These are phyloP conservation scores for Guyanaporus albipodus DNA, from an alignment of 768 basidiomycete genomes.

Conservation along the genomic window DNA sequence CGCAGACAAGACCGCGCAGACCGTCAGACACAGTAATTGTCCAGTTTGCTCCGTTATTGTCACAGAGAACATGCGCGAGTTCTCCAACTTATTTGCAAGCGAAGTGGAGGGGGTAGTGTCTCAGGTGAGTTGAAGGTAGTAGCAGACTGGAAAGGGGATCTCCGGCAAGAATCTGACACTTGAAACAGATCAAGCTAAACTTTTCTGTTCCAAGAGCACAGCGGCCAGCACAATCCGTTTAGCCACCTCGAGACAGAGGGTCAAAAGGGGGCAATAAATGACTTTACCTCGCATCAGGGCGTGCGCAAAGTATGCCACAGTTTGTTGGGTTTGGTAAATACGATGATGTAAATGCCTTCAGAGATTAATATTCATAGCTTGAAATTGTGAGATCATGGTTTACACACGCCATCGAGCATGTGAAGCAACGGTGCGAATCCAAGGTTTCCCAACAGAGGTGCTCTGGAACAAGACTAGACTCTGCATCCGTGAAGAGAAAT, in stretches of 20 bases:
- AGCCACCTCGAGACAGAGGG: background rate
- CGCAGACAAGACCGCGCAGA: background rate
- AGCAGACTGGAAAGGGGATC: background rate
- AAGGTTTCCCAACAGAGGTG: background rate
- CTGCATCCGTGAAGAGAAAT: background rate
- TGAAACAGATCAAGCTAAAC: constrained; percentile 3
- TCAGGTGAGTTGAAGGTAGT: constrained; percentile 1
- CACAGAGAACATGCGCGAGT: constrained; percentile 12
- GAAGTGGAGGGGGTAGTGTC: constrained; percentile 14
- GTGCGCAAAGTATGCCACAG: too few relatives aligned
- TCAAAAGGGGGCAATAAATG: background rate
- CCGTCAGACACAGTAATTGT: background rate
- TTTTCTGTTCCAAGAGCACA: background rate
- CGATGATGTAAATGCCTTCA: background rate
- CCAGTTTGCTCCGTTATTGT: background rate
- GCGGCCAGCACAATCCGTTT: too few relatives aligned
- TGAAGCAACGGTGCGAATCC: background rate
- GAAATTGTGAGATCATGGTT: background rate
- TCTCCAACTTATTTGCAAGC: constrained; percentile 7
- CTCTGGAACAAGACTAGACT: background rate
- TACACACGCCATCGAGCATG: background rate
- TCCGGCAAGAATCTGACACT: background rate
- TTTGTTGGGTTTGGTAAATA: background rate
- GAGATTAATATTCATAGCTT: too few relatives aligned
- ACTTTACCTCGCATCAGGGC: background rate